Percentiles rank a stretch among this genome's conserved stretches.
Conservation (phyloP, 768 basidiomycete species). For the Suillus brevipes region DNA sequence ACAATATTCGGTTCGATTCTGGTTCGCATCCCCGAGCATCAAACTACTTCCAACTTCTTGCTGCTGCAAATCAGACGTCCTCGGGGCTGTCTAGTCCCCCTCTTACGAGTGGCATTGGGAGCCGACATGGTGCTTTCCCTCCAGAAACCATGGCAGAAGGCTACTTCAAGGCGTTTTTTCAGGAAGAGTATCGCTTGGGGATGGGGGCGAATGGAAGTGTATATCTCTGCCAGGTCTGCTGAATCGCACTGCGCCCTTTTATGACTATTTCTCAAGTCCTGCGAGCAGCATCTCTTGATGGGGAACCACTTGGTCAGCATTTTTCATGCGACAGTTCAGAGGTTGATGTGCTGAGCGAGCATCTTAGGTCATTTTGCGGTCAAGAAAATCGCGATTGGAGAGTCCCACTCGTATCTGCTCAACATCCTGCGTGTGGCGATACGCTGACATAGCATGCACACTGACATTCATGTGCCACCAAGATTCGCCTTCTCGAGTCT, state of each 20-base stretch:
- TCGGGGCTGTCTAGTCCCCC: constrained; percentile 56
- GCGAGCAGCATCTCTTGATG: constrained; percentile 76
- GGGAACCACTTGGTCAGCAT: constrained; percentile 69
- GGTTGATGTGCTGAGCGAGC: neutral
- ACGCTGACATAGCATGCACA: neutral
- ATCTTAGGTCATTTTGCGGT: constrained; percentile 80
- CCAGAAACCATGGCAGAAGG: constrained; percentile 84
- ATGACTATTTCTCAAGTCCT: constrained; percentile 7
- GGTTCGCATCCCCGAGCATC: constrained; percentile 54
- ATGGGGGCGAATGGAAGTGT: constrained; percentile 96
- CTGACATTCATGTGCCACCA: neutral
- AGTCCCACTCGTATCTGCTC: constrained; percentile 82
- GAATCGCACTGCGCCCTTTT: neutral
- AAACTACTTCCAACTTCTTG: constrained; percentile 81
- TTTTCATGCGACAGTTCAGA: constrained; percentile 6
- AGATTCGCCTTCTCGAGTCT: constrained; percentile 83
- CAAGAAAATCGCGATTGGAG: constrained; percentile 95
- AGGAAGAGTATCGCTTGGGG: constrained; percentile 83
- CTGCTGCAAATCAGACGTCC: constrained; percentile 65
- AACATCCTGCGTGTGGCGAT: constrained; percentile 57
- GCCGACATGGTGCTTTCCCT: constrained; percentile 45
- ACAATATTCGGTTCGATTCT: constrained; percentile 38
- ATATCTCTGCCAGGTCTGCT: constrained; percentile 76
- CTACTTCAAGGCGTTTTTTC: constrained; percentile 91
- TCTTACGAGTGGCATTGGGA: constrained; percentile 19